Conservation (phyloP, 805 yeast genomes). For the Starmerella cellae region DNA sequence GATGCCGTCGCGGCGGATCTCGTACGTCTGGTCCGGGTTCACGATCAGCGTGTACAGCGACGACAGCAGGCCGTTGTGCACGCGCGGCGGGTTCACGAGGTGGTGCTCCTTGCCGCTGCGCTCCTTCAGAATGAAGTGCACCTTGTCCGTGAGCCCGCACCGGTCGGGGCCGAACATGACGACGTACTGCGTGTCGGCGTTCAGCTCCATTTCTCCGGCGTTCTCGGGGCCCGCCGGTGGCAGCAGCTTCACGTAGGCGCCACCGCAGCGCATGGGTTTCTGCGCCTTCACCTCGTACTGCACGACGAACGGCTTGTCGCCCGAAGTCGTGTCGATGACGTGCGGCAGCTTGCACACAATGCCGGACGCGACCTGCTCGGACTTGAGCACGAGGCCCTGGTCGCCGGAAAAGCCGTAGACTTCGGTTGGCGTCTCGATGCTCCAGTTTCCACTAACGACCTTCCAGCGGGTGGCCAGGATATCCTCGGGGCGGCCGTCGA, state of each 20-base stretch:
- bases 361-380: constrained; percentile 71
- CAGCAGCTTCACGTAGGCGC: constrained; percentile 73
- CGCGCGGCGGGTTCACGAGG: constrained; percentile 48
- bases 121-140: constrained; percentile 54
- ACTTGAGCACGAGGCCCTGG: constrained; percentile 60
- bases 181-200: constrained; percentile 58
- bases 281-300: constrained; percentile 86
- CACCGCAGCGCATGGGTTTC: constrained; percentile 70
- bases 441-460: constrained; percentile 67
- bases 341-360: constrained; percentile 49
- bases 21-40: constrained; percentile 51
- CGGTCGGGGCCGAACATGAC: constrained; percentile 91
- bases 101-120: constrained; percentile 56
- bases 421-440: constrained; percentile 46
- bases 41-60: constrained; percentile 67
- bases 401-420: constrained; percentile 53
- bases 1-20: constrained; percentile 72
- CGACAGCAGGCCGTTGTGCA: constrained; percentile 39
- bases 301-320: constrained; percentile 52
- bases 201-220: constrained; percentile 29
- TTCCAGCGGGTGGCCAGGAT: constrained; percentile 35
- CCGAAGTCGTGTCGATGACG: constrained; percentile 41
- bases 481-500: constrained; percentile 27
- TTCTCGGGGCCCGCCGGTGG: constrained; percentile 29
- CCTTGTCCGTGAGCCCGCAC: constrained; percentile 69